Evolutionary conservation across 176 grass and related monocot genomes (phyloP), one percentile per base, ranked within the genome.

Genomic region (Zea luxurians): DNA sequence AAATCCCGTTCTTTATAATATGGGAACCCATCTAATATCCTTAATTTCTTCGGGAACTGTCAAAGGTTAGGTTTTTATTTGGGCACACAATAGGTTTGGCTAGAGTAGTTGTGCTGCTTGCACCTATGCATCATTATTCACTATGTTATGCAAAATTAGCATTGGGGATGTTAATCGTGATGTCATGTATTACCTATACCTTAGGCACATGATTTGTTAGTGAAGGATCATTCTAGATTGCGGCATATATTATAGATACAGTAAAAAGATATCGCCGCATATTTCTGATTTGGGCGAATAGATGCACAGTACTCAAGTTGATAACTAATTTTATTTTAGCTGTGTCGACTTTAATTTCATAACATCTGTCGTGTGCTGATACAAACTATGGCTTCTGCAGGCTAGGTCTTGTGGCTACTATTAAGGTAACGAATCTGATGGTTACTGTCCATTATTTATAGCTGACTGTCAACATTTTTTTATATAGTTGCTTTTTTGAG

Each of bases 331-430:
- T 59, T 4, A 35, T 76, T 87, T 84, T n/a, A 66, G 9, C 27
- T 18, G 65, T n/a, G 36, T 77, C 8, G 4, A 64, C 27, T 5
- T 46, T 86, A 62, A 9, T 2, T 49, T 48, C 4, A 7, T 57
- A 48, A 53, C 11, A 62, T 62, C 43, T 58, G 13, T 75, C 48
- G 7, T 80, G 49, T 43, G 10, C 86, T 77, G 20, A 81, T 57
- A 71, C 37, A 2, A 35, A 20, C 34, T 74, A 48, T 90, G 27
- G 59, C 16, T 71, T 78, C 20, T 82, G 47, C 90, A 97, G 93
- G 90, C 71, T 97, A 85, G 82, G 90, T 43, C 93, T 97, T 73
- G 90, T 92, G 77, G 88, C 87, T 48, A 92, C 90, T 61, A 97
- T 97, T 50, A 97, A 97, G 93, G 93, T 96, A 90, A 58, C 66